Base-by-base conservation (phyloP, 352 stramenopile species). In the Pythium myriotylum region DNA sequence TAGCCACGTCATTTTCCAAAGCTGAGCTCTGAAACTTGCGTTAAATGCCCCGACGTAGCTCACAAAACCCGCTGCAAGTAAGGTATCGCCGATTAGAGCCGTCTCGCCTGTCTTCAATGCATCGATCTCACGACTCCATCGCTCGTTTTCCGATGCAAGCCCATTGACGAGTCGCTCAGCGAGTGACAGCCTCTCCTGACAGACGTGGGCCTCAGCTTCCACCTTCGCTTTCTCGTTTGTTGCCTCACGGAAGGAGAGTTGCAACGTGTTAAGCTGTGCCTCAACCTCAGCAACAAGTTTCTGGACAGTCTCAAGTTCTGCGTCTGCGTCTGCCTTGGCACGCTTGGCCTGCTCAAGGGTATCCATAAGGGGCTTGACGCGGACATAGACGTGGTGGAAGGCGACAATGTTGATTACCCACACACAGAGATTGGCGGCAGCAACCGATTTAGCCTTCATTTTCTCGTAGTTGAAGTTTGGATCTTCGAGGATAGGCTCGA, bases 291-390 rank as follows among this genome's bases (percentile, higher is more conserved):
- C 67, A 3, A 97, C 79, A 20, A 96, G 62, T 52, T 87, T 89
- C 42, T 95, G 79, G 12, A 97, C 89, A 0, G 73, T 74, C 1
- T 77, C 86, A 3, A 98, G 70, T 27, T 96, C 90, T 0, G 56
- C 73, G 41, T 98, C 88, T 0, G 92, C 92, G 2, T 90, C 84
- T 0, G 65, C 61, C 45, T 97, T 98, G 0, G 70, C 76, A 5
- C 68, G 62, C 2, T 79, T 76, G 7, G 92, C 92, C 23, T 93
- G 79, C 42, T 97, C 89, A 1, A 98, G 72, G 3, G 81, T 88
- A 56, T 97, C 91, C 90, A 98, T 97, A n/a, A 98, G 74, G 12
- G 92, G 92, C 61, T 98, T 97, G 1, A 98, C 91, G n/a, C 92
- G 91, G 14, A 96, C 89, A 52, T 96, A 98, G 19, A 97, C 91